A percentile compares a stretch with the other conserved stretches of the same genome.
phyloP scores from a whole-genome alignment of 306 rosid species.

The Inga oerstediana region DNA sequence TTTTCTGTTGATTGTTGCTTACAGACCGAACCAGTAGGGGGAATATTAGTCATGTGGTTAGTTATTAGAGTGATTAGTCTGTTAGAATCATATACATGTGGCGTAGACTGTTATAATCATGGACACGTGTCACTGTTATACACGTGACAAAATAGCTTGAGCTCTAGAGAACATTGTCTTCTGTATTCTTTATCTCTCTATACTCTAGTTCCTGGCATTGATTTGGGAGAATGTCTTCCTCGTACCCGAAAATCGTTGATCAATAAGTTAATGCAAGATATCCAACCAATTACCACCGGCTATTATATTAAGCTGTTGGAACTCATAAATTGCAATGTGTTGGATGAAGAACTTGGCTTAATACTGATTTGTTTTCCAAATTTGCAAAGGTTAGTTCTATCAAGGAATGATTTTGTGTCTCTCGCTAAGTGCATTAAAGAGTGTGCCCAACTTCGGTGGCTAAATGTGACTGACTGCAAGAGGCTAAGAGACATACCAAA shows the following conservation, averaged over 20 bases:
- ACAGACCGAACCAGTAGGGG: too few species aligned
- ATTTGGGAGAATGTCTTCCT: not conserved
- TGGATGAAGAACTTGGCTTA: conserved; percentile 15
- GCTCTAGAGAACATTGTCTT: too few species aligned
- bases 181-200: too few species aligned
- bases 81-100: too few species aligned
- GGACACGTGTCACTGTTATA: too few species aligned
- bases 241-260: not conserved
- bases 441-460: not conserved
- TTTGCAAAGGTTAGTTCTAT: not conserved
- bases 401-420: not conserved
- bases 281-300: not conserved
- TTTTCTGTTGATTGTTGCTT: too few species aligned
- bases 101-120: too few species aligned
- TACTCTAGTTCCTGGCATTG: not conserved
- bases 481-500: conserved; percentile 8
- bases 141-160: too few species aligned
- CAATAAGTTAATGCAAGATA: not conserved
- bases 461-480: not conserved
- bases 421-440: conserved; percentile 29
- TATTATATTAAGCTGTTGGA: not conserved
- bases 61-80: too few species aligned
- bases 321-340: not conserved
- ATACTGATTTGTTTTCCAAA: not conserved
- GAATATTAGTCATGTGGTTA: too few species aligned